These are phyloP conservation scores for Boletellus deceptivus DNA, from an alignment of 1,284 basidiomycete species.

Conservation along the genomic window DNA sequence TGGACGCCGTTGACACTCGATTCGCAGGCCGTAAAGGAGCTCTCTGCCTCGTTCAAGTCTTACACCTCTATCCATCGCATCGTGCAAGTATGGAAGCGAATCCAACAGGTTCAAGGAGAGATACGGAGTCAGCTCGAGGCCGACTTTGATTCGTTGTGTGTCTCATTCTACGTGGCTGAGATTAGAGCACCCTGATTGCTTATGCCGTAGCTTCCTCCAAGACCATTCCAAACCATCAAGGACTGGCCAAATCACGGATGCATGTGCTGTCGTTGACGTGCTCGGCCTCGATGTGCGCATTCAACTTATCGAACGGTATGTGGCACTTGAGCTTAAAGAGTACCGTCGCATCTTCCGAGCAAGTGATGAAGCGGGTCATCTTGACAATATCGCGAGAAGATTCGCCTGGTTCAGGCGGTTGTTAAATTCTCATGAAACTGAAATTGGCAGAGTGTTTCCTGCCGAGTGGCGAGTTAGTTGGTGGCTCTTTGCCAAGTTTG, in stretches of 20 bases:
- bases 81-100: slow-evolving; percentile 71
- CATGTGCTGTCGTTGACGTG: slow-evolving; percentile 83
- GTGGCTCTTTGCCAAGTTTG: slow-evolving; percentile 78
- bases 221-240: slow-evolving; percentile 70
- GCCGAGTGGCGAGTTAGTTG: slow-evolving; percentile 80
- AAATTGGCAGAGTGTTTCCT: slow-evolving; percentile 83
- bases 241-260: slow-evolving; percentile 65
- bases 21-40: slow-evolving; percentile 80
- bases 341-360: slow-evolving; percentile 95
- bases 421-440: slow-evolving; percentile 85
- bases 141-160: slow-evolving; percentile 90
- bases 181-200: slow-evolving; percentile 4
- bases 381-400: slow-evolving; percentile 92
- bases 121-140: slow-evolving; percentile 76
- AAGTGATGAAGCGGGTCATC: slow-evolving; percentile 90
- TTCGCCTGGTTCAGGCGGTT: slow-evolving; percentile 97
- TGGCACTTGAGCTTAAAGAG: slow-evolving; percentile 89
- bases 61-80: slow-evolving; percentile 76
- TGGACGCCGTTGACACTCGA: slow-evolving; percentile 7
- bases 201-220: slow-evolving; percentile 65
- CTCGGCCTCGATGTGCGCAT: slow-evolving; percentile 79
- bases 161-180: slow-evolving; percentile 12
- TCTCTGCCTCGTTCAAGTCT: slow-evolving; percentile 74
- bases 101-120: slow-evolving; percentile 77
- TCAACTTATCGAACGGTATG: slow-evolving; percentile 87